These are phyloP conservation scores for Penicillium sp. DNA, from an alignment of 2,329 filamentous ascomycete species.

Conservation along the genomic window DNA sequence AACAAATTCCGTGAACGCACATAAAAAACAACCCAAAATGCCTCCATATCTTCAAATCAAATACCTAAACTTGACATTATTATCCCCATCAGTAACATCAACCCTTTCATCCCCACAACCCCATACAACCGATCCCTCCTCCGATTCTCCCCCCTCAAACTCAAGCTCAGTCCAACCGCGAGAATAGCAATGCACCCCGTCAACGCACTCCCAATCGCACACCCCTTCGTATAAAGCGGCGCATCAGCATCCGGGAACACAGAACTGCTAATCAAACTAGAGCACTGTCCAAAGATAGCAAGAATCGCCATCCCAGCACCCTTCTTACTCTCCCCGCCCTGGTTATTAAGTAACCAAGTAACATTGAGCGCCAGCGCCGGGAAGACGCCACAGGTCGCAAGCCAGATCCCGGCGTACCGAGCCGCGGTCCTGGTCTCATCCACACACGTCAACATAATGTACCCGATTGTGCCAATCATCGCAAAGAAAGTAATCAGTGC, in stretches of 20 bases:
- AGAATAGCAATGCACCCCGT: conserved; percentile 26
- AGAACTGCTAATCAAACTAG: conserved; percentile 27
- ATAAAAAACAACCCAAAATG: neutral
- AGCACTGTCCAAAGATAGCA: conserved; percentile 27
- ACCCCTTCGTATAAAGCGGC: conserved; percentile 24
- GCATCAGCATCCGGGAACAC: conserved; percentile 25
- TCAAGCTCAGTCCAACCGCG: conserved; percentile 19
- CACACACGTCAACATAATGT: conserved; percentile 34
- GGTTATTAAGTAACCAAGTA: conserved; percentile 31
- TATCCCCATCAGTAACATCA: conserved; percentile 29
- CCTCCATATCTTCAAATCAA: conserved; percentile 11
- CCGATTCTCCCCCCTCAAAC: conserved; percentile 21
- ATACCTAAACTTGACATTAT: conserved; percentile 24
- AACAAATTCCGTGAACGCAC: neutral
- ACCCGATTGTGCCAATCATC: conserved; percentile 34
- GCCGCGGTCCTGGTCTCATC: conserved; percentile 27
- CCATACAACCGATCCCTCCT: conserved; percentile 25
- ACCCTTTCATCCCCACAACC: conserved; percentile 16
- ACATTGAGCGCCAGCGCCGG: conserved; percentile 26
- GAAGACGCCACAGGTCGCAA: conserved; percentile 34
- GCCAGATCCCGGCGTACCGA: conserved; percentile 42
- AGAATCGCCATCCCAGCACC: conserved; percentile 27
- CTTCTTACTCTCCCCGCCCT: conserved; percentile 28
- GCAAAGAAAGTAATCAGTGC: conserved; percentile 33
- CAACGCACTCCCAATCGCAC: conserved; percentile 25